Percentiles rank a stretch among this genome's conserved stretches.
These are phyloP conservation scores for Xanthoceras sorbifolium DNA, from an alignment of 345 rosid genomes.

Conservation along the genomic window DNA sequence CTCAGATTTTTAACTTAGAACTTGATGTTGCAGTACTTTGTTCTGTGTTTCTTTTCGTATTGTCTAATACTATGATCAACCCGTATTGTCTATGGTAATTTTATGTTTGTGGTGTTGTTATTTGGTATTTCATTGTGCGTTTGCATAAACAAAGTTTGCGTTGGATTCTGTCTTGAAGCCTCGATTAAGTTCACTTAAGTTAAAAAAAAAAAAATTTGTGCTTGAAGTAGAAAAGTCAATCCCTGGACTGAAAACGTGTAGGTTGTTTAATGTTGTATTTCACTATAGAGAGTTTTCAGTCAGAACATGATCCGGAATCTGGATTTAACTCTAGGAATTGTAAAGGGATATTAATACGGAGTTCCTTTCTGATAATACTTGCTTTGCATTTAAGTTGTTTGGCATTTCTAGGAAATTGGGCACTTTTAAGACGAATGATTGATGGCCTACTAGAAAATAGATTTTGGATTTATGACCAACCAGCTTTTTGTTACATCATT, in stretches of 20 bases:
- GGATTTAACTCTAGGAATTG: not conserved
- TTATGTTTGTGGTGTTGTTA: not conserved
- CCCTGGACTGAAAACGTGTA: not conserved
- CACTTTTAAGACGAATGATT: not conserved
- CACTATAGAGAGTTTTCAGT: not conserved
- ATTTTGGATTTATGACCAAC: not conserved
- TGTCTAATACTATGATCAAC: not conserved
- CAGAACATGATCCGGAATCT: not conserved
- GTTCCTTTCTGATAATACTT: no score
- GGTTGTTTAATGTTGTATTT: not conserved
- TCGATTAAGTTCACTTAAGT: not conserved
- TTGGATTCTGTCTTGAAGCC: not conserved
- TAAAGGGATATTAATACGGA: not conserved
- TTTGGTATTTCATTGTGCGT: not conserved
- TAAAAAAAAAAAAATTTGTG: not conserved
- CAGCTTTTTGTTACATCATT: not conserved
- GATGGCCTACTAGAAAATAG: not conserved
- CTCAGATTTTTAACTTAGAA: not conserved
- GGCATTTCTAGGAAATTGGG: not conserved
- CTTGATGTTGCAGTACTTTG: not conserved
- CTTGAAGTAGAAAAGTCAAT: not conserved
- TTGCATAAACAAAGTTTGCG: not conserved
- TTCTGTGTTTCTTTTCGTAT: not conserved
- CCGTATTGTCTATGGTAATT: not conserved
- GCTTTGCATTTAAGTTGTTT: not conserved